A percentile compares a stretch with the other conserved stretches of the same genome.
Evolutionary conservation across 2,329 filamentous ascomycete species (phyloP).

Genomic region (Penicillium sp.): DNA sequence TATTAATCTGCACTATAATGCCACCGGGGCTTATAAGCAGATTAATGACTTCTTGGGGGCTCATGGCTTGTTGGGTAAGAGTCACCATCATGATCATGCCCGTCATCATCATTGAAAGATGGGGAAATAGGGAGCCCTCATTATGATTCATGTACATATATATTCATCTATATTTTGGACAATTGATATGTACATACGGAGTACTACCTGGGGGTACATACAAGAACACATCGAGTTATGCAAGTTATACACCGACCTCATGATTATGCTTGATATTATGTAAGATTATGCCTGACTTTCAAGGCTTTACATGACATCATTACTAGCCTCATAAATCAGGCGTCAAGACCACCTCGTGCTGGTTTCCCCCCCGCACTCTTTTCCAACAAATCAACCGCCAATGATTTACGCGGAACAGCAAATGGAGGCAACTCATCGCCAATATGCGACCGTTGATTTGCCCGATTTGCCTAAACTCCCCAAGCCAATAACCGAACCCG

Average conservation of each 20-base stretch:
- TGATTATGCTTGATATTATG: neutral
- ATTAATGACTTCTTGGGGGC: conserved; percentile 9
- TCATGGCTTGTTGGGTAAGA: neutral
- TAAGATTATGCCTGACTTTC: neutral
- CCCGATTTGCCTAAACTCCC: conserved; percentile 3
- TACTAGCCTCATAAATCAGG: neutral
- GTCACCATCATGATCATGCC: neutral
- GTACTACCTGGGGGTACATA: neutral
- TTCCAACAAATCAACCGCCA: neutral
- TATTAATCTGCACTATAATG: conserved; percentile 29
- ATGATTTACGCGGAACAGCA: neutral
- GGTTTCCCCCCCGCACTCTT: neutral
- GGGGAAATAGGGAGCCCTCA: too few species aligned
- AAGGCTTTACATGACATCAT: neutral
- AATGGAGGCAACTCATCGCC: neutral
- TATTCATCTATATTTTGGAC: neutral
- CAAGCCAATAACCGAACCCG: conserved; percentile 16
- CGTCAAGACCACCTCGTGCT: neutral
- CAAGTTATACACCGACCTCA: neutral
- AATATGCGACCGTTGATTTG: conserved; percentile 10
- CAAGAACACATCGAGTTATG: neutral
- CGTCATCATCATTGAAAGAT: neutral
- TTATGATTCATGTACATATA: neutral
- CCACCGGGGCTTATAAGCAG: conserved; percentile 22
- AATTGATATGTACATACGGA: neutral